phyloP scores from a whole-genome alignment of 805 yeast genomes.

The Grigorovia yakushimaensis region DNA sequence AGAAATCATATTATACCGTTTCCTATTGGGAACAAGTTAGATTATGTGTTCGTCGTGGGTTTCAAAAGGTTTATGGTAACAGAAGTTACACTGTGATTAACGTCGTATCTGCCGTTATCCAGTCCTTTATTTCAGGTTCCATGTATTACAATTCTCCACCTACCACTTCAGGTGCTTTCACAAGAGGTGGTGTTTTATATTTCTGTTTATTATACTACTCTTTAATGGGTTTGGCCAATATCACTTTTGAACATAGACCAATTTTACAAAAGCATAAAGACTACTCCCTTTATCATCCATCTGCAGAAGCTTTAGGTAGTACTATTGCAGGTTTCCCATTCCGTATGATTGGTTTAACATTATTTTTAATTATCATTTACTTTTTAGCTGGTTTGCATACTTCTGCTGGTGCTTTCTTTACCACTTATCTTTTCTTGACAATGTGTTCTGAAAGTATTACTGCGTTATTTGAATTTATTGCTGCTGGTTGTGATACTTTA shows the following conservation, averaged over 20 bases:
- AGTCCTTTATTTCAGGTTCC: constrained; percentile 54
- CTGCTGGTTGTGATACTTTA: constrained; percentile 39
- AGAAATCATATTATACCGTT: constrained; percentile 21
- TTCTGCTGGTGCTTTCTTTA: constrained; percentile 48
- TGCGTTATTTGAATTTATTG: constrained; percentile 42
- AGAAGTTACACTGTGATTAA: constrained; percentile 36
- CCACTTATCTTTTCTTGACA: constrained; percentile 34
- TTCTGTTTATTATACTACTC: constrained; percentile 48
- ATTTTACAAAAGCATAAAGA: constrained; percentile 63
- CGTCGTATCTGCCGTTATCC: constrained; percentile 31
- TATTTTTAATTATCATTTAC: constrained; percentile 42
- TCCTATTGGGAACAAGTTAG: constrained; percentile 38
- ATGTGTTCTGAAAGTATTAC: constrained; percentile 20
- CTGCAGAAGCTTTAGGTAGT: constrained; percentile 65
- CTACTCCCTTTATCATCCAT: constrained; percentile 63
- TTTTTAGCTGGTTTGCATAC: constrained; percentile 46
- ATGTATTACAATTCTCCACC: constrained; percentile 45
- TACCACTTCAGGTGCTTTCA: constrained; percentile 47
- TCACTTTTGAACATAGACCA: constrained; percentile 43
- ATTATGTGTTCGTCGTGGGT: constrained; percentile 42
- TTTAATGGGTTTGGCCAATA: constrained; percentile 41
- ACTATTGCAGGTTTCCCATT: constrained; percentile 55
- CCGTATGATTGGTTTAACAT: constrained; percentile 38
- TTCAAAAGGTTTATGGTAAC: constrained; percentile 50
- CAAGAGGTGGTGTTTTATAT: constrained; percentile 56